A percentile compares a stretch with the other conserved stretches of the same genome.
Evolutionary conservation across 208 protist species (phyloP).

Genomic region (Leishmania major): DNA sequence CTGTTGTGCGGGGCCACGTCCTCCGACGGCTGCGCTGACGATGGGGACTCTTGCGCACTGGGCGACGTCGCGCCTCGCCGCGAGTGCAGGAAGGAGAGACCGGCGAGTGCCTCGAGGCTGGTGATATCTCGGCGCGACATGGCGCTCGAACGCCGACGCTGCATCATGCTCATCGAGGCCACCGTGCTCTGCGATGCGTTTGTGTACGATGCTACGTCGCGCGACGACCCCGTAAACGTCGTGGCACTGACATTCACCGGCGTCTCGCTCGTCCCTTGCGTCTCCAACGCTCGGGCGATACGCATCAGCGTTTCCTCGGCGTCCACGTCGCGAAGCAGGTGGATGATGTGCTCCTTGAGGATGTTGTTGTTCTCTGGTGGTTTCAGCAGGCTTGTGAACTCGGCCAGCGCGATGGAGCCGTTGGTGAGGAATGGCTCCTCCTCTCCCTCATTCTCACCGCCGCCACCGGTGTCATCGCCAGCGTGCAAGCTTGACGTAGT

Average conservation of each 20-base stretch:
- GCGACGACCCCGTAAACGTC: constrained; percentile 24
- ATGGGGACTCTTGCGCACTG: constrained; percentile 24
- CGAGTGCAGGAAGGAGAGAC: constrained; percentile 30
- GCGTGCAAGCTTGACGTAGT: neutral
- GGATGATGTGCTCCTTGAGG: constrained; percentile 62
- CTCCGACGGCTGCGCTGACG: constrained; percentile 25
- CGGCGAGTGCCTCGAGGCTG: constrained; percentile 24
- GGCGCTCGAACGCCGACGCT: constrained; percentile 16
- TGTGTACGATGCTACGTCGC: constrained; percentile 8
- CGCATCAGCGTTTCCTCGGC: constrained; percentile 54
- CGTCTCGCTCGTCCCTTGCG: neutral
- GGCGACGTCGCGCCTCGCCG: constrained; percentile 4
- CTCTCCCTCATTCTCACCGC: constrained; percentile 4
- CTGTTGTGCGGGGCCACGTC: constrained; percentile 6
- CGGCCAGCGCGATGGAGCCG: constrained; percentile 54
- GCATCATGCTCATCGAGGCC: constrained; percentile 13
- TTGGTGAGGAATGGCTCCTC: constrained; percentile 36
- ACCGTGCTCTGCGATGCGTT: constrained; percentile 20
- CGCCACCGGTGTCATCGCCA: neutral
- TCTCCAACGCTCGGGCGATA: constrained; percentile 50
- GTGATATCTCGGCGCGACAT: constrained; percentile 15
- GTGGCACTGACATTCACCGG: constrained; percentile 23
- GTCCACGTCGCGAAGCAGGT: constrained; percentile 57
- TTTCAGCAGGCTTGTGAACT: constrained; percentile 62
- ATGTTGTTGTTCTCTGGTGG: constrained; percentile 33